A percentile compares a stretch with the other conserved stretches of the same genome.
Evolutionary conservation across 495 filamentous ascomycete species (phyloP).

Genomic region (Amniculicola lignicola): DNA sequence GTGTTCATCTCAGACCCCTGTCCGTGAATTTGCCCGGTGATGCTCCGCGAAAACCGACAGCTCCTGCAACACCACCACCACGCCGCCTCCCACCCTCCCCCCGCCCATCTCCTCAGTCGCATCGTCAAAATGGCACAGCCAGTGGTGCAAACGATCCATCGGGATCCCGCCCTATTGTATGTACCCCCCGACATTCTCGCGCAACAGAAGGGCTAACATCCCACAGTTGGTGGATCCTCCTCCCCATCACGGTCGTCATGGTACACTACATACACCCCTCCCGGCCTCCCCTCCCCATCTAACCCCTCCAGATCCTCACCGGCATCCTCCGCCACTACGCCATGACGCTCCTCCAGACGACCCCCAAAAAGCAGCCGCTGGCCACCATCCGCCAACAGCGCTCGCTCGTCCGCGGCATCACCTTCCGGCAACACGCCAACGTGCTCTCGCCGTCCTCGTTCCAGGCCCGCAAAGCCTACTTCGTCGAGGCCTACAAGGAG

Average conservation of each 20-base stretch:
- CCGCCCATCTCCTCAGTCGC: background rate
- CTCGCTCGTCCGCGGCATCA: slow-evolving; percentile 77
- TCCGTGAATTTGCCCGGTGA: slow-evolving; percentile 1
- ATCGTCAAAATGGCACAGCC: slow-evolving; percentile 72
- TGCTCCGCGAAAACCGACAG: slow-evolving; percentile 14
- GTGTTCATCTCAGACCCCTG: slow-evolving; percentile 17
- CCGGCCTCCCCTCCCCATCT: background rate
- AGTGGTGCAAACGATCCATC: slow-evolving; percentile 88
- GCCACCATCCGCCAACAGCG: slow-evolving; percentile 82
- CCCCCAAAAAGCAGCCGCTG: slow-evolving; percentile 77
- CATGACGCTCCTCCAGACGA: slow-evolving; percentile 77
- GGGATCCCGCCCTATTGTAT: slow-evolving; percentile 98
- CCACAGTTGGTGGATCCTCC: slow-evolving; percentile 91
- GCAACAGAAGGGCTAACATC: slow-evolving; percentile 13
- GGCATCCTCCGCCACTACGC: slow-evolving; percentile 96
- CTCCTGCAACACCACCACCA: slow-evolving; percentile 11
- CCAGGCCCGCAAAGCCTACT: slow-evolving; percentile 69
- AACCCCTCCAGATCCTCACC: slow-evolving; percentile 68
- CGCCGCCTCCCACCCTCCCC: background rate
- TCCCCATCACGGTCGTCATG: slow-evolving; percentile 97
- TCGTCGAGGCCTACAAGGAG: slow-evolving; percentile 74
- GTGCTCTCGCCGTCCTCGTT: slow-evolving; percentile 74
- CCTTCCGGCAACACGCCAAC: slow-evolving; percentile 74
- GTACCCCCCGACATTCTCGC: slow-evolving; percentile 23
- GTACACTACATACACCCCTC: slow-evolving; percentile 45